Percentiles rank a stretch among this genome's conserved stretches.
Conservation (phyloP, 1,284 basidiomycete genomes). For the Trichosporon coremiiforme region DNA sequence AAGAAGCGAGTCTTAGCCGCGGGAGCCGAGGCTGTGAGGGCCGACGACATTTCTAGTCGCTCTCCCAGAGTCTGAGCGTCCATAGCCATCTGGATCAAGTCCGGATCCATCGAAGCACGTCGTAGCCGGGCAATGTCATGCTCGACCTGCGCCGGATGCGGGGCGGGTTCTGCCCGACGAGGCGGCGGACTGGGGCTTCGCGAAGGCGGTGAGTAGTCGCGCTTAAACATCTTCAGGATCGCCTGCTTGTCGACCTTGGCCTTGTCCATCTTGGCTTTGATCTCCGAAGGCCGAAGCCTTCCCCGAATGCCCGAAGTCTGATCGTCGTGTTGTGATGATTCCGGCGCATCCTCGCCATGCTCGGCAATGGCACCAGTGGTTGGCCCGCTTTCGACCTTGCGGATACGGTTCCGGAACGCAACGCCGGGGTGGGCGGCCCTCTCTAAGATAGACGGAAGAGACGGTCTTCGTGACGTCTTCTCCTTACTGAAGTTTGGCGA, state of each 20-base stretch:
- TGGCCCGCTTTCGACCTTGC: constrained; percentile 27
- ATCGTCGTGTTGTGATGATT: neutral
- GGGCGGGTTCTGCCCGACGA: constrained; percentile 32
- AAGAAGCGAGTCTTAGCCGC: constrained; percentile 49
- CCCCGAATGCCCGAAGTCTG: neutral
- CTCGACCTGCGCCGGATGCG: constrained; percentile 43
- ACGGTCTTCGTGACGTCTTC: constrained; percentile 48
- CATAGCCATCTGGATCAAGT: constrained; percentile 31
- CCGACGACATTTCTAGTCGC: constrained; percentile 28
- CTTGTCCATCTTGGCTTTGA: constrained; percentile 19
- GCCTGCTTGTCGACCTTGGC: constrained; percentile 38
- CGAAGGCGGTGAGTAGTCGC: constrained; percentile 50
- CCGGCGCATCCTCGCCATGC: neutral
- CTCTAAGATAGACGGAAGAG: constrained; percentile 55
- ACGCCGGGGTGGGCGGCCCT: constrained; percentile 50
- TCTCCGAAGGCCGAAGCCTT: neutral
- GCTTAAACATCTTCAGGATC: constrained; percentile 47
- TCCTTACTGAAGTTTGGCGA: constrained; percentile 3
- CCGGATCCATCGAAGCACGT: constrained; percentile 48
- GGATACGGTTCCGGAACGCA: constrained; percentile 44
- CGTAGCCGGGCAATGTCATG: constrained; percentile 49
- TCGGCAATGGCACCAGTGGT: constrained; percentile 15
- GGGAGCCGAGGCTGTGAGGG: constrained; percentile 40
- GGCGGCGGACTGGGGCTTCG: constrained; percentile 50
- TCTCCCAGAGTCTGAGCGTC: constrained; percentile 25